phyloP scores from a whole-genome alignment of 306 rosid genomes.

The Bauhinia variegata region DNA sequence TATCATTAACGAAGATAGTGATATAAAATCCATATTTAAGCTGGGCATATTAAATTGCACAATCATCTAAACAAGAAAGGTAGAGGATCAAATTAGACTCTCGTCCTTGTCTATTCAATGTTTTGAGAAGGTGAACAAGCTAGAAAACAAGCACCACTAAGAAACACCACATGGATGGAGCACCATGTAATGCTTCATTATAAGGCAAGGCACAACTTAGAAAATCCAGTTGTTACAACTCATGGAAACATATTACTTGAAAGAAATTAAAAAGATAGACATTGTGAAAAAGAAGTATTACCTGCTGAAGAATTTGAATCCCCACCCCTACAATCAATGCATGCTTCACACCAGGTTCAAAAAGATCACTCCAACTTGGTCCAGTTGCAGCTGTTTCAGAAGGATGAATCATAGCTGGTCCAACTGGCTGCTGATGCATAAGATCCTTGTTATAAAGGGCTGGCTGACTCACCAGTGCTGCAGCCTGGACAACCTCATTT shows the following conservation, averaged over 20 bases:
- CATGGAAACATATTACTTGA: background rate
- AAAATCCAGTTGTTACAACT: background rate
- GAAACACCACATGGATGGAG: background rate
- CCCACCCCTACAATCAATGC: conserved; percentile 80
- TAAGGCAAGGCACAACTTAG: background rate
- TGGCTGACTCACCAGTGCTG: conserved; percentile 84
- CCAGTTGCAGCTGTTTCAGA: conserved; percentile 60
- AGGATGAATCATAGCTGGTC: conserved; percentile 92
- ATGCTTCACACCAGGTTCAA: conserved; percentile 91
- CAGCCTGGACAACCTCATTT: conserved; percentile 65
- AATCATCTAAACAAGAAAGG: background rate
- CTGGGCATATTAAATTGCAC: background rate
- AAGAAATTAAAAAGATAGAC: background rate
- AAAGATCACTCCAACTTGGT: conserved; percentile 77
- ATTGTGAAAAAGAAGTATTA: conserved; percentile 31
- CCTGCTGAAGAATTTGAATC: conserved; percentile 94
- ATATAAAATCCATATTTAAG: background rate
- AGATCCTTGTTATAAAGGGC: conserved; percentile 70
- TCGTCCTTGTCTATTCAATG: conserved; percentile 14
- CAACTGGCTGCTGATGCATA: conserved; percentile 68
- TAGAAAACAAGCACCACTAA: background rate
- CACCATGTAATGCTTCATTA: conserved; percentile 28
- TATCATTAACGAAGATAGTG: background rate
- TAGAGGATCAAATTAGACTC: conserved; percentile 7
- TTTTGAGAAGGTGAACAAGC: conserved; percentile 19